A percentile compares a stretch with the other conserved stretches of the same genome.
These are phyloP conservation scores for Trichoderma afroharzianum DNA, from an alignment of 2,329 filamentous ascomycete species.

Conservation along the genomic window DNA sequence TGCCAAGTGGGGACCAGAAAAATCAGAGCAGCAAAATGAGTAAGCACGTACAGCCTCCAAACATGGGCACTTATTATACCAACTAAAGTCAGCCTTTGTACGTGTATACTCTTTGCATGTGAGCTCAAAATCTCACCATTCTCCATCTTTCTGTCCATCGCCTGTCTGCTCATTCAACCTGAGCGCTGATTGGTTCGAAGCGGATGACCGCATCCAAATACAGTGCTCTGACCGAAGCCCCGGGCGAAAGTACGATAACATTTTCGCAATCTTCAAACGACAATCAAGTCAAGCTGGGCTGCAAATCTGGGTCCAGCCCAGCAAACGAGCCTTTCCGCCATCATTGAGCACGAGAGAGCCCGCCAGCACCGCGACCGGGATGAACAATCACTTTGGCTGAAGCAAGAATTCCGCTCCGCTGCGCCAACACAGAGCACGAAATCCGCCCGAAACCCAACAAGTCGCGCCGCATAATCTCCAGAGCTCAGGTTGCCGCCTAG, in stretches of 20 bases:
- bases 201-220: neutral
- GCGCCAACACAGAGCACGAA: neutral
- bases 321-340: neutral
- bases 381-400: neutral
- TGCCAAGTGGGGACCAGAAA: neutral
- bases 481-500: conserved; percentile 7
- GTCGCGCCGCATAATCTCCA: conserved; percentile 3
- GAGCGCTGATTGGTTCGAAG: neutral
- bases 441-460: conserved; percentile 8
- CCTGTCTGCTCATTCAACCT: neutral
- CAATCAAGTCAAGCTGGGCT: neutral
- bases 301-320: neutral
- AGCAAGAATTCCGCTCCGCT: neutral
- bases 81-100: neutral
- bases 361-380: neutral
- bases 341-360: neutral
- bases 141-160: neutral
- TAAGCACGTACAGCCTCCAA: neutral
- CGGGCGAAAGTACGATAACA: neutral
- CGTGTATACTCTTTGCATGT: neutral
- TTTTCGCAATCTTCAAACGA: conserved; percentile 1
- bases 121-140: neutral
- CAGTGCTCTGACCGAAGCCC: neutral
- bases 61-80: neutral
- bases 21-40: neutral